Percentiles rank a stretch among this genome's conserved stretches.
phyloP scores from a whole-genome alignment of 371 early-diverging fungal genomes.

The Basidiobolus meristosporus region DNA sequence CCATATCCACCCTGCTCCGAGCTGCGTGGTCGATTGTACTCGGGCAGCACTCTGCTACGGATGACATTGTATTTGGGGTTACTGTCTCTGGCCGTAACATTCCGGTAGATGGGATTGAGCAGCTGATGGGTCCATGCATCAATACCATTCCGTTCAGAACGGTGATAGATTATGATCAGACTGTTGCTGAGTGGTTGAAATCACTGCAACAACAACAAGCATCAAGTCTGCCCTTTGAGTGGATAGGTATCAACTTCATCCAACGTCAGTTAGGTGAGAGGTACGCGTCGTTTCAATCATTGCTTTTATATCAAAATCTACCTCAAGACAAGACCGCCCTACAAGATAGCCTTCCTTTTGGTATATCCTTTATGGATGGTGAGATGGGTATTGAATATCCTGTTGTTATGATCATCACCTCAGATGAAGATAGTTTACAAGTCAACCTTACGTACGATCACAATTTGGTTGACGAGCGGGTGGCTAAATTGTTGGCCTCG shows the following conservation, averaged over 20 bases:
- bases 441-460: no score
- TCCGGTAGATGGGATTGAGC: not conserved
- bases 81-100: not conserved
- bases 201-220: not conserved
- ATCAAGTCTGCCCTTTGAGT: not conserved
- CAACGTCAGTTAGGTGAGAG: not conserved
- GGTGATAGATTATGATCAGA: not conserved
- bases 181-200: not conserved
- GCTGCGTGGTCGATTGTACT: not conserved
- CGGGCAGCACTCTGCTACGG: not conserved
- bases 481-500: no score
- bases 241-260: not conserved
- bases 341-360: no score
- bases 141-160: not conserved
- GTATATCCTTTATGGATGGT: no score
- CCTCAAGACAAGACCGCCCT: no score
- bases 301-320: not conserved
- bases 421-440: no score
- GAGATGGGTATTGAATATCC: no score
- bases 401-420: no score
- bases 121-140: not conserved
- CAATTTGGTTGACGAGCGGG: no score
- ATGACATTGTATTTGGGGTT: not conserved
- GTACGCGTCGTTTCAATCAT: not conserved
- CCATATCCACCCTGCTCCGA: not conserved